Base-by-base conservation (phyloP, 139 green algal species). In the Micromonas commoda region DNA sequence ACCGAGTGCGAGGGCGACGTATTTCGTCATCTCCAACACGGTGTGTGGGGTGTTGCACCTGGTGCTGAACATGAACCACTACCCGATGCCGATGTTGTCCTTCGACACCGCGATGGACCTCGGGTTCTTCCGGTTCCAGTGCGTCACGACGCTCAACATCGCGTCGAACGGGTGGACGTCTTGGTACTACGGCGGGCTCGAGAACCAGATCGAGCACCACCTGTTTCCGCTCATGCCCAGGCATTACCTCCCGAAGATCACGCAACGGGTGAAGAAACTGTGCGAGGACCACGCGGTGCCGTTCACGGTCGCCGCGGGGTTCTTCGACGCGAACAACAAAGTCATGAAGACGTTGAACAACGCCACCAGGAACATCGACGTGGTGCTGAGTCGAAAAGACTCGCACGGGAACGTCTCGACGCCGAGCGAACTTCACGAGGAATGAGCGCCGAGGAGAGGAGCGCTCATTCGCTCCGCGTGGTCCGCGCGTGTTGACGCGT, bases 161-260 rank as follows among this genome's bases (percentile, higher is more conserved):
- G 80, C 35, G 54, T 88, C 86, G 64, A 81, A 79, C 5, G n/a
- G 29, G 13, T 87, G 80, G 86, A 61, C 80, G 77, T 84, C 89
- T 76, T 91, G 87, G 87, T 86, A 87, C 68, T 82, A 91, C 57
- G 87, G 87, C 29, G 87, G 87, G 0, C 73, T 91, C 31, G 85
- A 91, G 73, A 88, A 83, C 69, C 87, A 91, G 81, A 83, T 91
- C 32, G 87, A 91, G 81, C 87, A 91, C 82, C 87, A 91, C 77
- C 71, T 91, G 19, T 91, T 88, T 69, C 87, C 87, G 0, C 67
- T 54, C 45, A 31, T 91, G 71, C 85, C 82, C 1, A 70, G 85
- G 13, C 86, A 90, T 76, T 88, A 89, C 53, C 85, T 90, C 57
- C 78, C 84, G 23, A 37, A 70, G 19, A 69, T 83, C 32, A 69